These are phyloP conservation scores for Rosellinia necatrix DNA, from an alignment of 2,329 filamentous ascomycete genomes.

Conservation along the genomic window DNA sequence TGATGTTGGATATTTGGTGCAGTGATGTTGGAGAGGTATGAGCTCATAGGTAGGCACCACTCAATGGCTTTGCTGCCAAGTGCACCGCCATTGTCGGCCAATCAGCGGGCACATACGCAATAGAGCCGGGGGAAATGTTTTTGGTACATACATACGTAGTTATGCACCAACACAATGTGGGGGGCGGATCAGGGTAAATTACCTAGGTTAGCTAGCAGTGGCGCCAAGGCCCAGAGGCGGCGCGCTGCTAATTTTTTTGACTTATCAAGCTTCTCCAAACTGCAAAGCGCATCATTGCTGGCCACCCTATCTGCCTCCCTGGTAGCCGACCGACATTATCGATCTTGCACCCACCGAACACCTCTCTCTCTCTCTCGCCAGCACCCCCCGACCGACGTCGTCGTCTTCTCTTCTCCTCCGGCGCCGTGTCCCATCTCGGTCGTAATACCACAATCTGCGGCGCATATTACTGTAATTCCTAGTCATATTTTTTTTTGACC, in stretches of 20 bases:
- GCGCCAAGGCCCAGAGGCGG: constrained; percentile 22
- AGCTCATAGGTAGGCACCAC: constrained; percentile 11
- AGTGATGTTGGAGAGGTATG: too few species aligned
- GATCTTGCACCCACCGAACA: too few species aligned
- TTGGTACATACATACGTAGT: neutral
- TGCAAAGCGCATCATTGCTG: constrained; percentile 30
- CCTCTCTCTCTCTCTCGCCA: too few species aligned
- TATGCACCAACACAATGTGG: neutral
- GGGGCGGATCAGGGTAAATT: too few species aligned
- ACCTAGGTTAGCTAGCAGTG: too few species aligned
- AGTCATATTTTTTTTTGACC: constrained; percentile 1
- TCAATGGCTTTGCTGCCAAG: too few species aligned
- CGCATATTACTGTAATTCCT: neutral
- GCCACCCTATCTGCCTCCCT: too few species aligned
- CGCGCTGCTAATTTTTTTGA: constrained; percentile 33
- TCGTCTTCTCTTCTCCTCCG: neutral
- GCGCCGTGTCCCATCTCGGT: neutral
- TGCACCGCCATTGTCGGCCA: neutral
- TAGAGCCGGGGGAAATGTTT: neutral
- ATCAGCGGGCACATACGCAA: constrained; percentile 9
- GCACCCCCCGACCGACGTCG: neutral
- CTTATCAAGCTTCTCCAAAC: constrained; percentile 25
- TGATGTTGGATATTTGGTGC: too few species aligned
- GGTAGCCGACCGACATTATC: too few species aligned
- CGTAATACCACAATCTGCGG: neutral